A percentile compares a stretch with the other conserved stretches of the same genome.
Conservation (phyloP, 306 rosid genomes). For the Lithocarpus polystachyus region DNA sequence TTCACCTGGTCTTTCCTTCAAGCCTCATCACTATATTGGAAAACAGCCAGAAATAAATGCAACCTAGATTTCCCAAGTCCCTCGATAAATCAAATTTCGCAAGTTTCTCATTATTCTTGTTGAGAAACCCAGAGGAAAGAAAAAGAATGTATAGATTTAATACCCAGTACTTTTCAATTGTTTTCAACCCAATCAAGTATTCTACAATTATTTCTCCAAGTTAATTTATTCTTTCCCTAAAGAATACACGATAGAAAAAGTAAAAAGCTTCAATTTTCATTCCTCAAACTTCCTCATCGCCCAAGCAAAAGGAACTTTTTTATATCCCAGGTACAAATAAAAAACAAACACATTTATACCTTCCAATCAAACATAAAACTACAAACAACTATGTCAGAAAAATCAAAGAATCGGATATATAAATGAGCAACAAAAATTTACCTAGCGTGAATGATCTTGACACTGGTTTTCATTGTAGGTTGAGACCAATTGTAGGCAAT, state of each 20-base stretch:
- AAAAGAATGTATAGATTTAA: neutral
- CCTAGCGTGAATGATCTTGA: constrained; percentile 95
- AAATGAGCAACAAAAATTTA: neutral
- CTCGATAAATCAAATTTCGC: no score
- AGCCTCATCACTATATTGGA: neutral
- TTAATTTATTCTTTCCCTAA: neutral
- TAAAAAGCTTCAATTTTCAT: neutral
- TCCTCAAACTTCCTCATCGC: neutral
- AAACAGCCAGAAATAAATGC: neutral
- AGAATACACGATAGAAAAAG: neutral
- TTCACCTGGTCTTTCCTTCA: neutral
- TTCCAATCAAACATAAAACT: neutral
- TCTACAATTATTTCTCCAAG: neutral
- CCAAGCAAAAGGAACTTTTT: neutral
- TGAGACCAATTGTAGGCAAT: constrained; percentile 96
- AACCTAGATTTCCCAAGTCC: no score
- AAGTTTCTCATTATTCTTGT: neutral
- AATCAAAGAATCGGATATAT: neutral
- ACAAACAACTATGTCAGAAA: neutral
- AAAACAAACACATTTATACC: no score
- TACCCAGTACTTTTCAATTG: neutral
- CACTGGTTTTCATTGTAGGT: constrained; percentile 91
- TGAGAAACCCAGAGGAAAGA: neutral
- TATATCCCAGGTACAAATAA: neutral
- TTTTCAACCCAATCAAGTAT: neutral